A percentile compares a stretch with the other conserved stretches of the same genome.
Conservation (phyloP, 148 eudicot species). For the Agrostemma githago region DNA sequence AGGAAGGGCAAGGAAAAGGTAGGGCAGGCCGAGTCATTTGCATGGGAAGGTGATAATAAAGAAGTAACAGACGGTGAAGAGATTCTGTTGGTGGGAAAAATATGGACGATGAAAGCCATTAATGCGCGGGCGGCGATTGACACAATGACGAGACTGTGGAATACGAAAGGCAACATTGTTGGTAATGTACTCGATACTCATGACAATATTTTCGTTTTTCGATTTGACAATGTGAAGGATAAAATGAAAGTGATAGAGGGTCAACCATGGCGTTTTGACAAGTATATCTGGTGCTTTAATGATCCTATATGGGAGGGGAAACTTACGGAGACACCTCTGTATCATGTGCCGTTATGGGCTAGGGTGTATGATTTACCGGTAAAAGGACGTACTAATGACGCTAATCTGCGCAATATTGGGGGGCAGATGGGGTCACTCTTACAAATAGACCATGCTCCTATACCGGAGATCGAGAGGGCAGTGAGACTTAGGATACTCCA, state of each 20-base stretch:
- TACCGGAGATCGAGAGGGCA: too few species aligned
- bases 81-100: background rate
- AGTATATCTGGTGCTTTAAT: background rate
- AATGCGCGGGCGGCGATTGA: background rate
- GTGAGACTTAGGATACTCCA: too few species aligned
- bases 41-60: background rate
- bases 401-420: background rate
- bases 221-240: background rate
- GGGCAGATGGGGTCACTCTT: background rate
- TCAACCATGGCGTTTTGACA: background rate
- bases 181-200: background rate
- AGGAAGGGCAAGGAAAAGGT: too few species aligned
- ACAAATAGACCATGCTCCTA: too few species aligned
- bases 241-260: background rate
- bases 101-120: background rate
- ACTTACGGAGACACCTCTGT: background rate
- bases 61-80: background rate
- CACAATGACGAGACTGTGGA: background rate
- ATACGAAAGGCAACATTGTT: background rate
- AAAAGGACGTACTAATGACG: background rate
- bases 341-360: background rate
- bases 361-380: background rate
- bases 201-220: background rate
- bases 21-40: background rate
- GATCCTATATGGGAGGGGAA: background rate